phyloP scores from a whole-genome alignment of 768 basidiomycete species.

The Phylloporus rhodoxanthus region DNA sequence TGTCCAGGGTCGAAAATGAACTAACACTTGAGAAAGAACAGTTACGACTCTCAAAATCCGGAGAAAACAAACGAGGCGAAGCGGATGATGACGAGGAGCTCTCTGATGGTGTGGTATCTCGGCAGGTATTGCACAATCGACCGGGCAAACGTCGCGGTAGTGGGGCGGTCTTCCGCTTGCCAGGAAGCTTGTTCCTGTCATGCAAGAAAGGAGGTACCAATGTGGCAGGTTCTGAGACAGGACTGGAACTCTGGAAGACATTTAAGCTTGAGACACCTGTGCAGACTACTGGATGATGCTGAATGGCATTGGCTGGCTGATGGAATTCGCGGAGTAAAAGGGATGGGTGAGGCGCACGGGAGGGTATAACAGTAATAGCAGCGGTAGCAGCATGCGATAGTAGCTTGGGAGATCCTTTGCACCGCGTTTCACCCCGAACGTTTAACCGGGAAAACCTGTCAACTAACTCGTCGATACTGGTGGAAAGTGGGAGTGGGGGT shows the following conservation, averaged over 20 bases:
- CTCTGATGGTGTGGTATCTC: constrained; percentile 5
- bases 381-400: constrained; percentile 11
- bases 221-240: constrained; percentile 1
- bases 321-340: neutral
- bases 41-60: neutral
- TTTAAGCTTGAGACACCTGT: neutral
- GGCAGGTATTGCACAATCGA: neutral
- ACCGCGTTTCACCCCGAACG: constrained; percentile 5
- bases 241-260: constrained; percentile 2
- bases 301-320: neutral
- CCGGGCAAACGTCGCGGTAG: constrained; percentile 8
- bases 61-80: constrained; percentile 2
- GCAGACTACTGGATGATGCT: neutral
- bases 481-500: neutral
- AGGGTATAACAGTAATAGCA: constrained; percentile 14
- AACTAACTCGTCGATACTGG: constrained; percentile 1
- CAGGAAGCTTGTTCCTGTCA: too few relatives aligned
- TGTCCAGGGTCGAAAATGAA: constrained; percentile 1
- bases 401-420: too few relatives aligned
- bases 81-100: constrained; percentile 4
- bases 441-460: constrained; percentile 15
- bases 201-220: constrained; percentile 3
- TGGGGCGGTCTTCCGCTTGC: constrained; percentile 2
- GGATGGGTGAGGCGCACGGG: constrained; percentile 16
- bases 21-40: constrained; percentile 2